Evolutionary conservation across 1,284 basidiomycete genomes (phyloP), one percentile per base, ranked within the genome.

Genomic region (Trichosporon sp.): DNA sequence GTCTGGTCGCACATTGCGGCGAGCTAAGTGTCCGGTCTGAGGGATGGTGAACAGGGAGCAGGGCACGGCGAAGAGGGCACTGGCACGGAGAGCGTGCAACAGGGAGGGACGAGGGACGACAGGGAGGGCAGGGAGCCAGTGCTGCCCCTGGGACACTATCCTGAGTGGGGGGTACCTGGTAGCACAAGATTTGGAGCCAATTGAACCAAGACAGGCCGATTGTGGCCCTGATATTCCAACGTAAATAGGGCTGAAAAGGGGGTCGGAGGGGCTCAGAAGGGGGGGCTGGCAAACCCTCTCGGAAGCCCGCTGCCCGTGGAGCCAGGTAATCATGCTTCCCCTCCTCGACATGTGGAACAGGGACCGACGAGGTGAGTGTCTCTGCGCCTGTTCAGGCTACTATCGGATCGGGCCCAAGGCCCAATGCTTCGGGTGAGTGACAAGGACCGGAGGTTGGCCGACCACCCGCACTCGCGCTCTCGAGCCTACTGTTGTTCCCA

Each of bases 131-230:
- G n/a, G 15, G 53, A 58, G 44, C 13, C 29, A 2, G 29, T 31
- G 13, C 27, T n/a, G 29, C 21, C 18, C 56, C 29, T 31, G 29
- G 29, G 29, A 60, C 27, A n/a, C 15, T 32, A 15, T 60, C 56
- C 56, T 60, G 56, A 60, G 29, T 18, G 56, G 56, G 29, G 56
- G 56, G 56, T 60, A 60, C 56, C 56, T 60, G 56, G 56, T 31
- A 31, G 56, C 27, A 60, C 56, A 60, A 60, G 56, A 31, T 60
- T 60, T 60, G 56, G 56, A 60, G 56, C 56, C 56, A 60, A 60
- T 60, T 31, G 56, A 31, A n/a, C 56, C 56, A 60, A 32, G 27
- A 31, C 56, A 31, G 29, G 27, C 56, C 56, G 56, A 60, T 60
- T 60, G 56, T 18, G 18, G 27, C 56, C 56, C 56, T 60, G 56